Base-by-base conservation (phyloP, 495 filamentous ascomycete genomes). In the Daldinia bambusicola region DNA sequence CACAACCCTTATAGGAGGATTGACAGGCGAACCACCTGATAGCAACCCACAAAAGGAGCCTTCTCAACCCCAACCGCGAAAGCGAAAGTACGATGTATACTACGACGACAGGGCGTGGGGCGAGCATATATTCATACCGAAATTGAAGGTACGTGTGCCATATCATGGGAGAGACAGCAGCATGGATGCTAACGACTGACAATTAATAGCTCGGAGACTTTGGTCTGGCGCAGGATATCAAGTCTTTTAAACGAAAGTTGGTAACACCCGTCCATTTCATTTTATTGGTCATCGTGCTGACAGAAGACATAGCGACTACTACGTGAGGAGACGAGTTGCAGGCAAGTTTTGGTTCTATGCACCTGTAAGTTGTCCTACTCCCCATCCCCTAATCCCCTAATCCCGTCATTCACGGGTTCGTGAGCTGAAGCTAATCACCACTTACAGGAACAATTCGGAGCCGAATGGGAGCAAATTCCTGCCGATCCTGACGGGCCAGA, bases 151-250 rank as follows among this genome's bases (percentile, higher is more conserved):
- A 37, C 26, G 61, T 43, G 4, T 3, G 2, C 9, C 2, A n/a
- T 48, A 41, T n/a, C 50, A 8, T 10, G 38, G 3, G 16, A 1
- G 34, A 45, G 14, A 8, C 10, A 26, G 16, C 6, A 41, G 13
- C 34, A 14, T 52, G 6, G 10, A 4, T 48, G 34, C 66, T 73
- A 58, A 66, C 41, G 9, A 0, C 34, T 22, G 36, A 12, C 14
- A 36, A 57, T 40, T 13, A 18, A 48, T 22, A 73, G 70, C 61
- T 73, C 22, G 70, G 55, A 10, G 70, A 73, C 61, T 73, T 66
- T 45, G 70, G 70, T 8, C 45, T 68, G 16, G 36, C 70, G 7
- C 3, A 20, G 2, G 1, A 22, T 3, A 18, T 69, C 2, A 69
- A 73, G 32, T 6, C 34, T 1, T 3, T 59, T 20, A 73, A 73